These are phyloP conservation scores for Phytophthora multivora DNA, from an alignment of 352 stramenopile genomes.

Conservation along the genomic window DNA sequence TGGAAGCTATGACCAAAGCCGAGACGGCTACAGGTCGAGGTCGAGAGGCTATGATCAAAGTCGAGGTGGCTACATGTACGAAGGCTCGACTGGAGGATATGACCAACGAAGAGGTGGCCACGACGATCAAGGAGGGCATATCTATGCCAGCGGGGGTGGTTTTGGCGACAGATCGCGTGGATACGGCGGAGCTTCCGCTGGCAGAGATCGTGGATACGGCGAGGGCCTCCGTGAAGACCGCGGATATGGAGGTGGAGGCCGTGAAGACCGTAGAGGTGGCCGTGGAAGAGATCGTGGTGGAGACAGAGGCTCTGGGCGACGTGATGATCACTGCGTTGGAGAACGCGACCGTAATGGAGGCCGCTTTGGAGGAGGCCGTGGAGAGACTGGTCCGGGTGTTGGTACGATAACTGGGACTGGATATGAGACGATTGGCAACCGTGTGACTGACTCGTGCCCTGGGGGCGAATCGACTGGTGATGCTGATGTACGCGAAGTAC, in stretches of 20 bases:
- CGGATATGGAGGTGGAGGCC: constrained; percentile 8
- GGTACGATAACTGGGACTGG: constrained; percentile 48
- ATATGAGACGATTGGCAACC: constrained; percentile 56
- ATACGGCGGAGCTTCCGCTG: constrained; percentile 11
- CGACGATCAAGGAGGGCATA: constrained; percentile 17
- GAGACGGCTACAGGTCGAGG: too few relatives aligned
- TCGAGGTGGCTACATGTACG: constrained; percentile 23
- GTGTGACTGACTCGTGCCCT: constrained; percentile 52
- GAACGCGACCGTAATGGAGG: constrained; percentile 33
- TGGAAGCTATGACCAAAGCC: constrained; percentile 29
- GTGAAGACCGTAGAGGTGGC: too few relatives aligned
- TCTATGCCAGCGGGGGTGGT: neutral
- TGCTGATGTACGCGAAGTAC: constrained; percentile 26
- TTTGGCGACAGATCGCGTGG: constrained; percentile 25
- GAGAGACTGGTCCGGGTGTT: constrained; percentile 43
- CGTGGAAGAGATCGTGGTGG: too few relatives aligned
- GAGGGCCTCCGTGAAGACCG: constrained; percentile 9
- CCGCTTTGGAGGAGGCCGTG: constrained; percentile 32
- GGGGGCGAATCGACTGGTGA: constrained; percentile 56
- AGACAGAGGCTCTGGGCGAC: constrained; percentile 35
- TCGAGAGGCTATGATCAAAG: constrained; percentile 34
- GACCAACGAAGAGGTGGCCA: constrained; percentile 20
- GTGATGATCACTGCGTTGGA: constrained; percentile 35
- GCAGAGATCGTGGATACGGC: constrained; percentile 7
- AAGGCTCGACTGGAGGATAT: neutral